phyloP scores from a whole-genome alignment of 768 basidiomycete genomes.

The Podaxis sp. region DNA sequence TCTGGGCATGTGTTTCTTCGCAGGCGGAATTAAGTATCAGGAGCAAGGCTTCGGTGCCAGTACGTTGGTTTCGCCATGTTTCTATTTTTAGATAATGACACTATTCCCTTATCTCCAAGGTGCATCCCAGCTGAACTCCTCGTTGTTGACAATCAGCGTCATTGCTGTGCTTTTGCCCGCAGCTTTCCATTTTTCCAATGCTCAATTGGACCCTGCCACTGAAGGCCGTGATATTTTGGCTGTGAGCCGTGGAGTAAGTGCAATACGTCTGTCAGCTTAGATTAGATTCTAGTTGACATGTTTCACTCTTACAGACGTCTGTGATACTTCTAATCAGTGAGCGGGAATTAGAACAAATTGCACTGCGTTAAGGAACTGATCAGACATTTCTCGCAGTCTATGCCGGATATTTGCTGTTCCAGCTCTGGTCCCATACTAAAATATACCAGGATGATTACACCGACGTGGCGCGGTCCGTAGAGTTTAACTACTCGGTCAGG shows the following conservation, averaged over 20 bases:
- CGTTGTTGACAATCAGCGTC: conserved; percentile 74
- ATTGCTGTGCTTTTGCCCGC: conserved; percentile 78
- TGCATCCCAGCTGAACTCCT: conserved; percentile 71
- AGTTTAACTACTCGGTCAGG: conserved; percentile 33
- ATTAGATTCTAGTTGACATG: neutral
- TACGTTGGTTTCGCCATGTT: conserved; percentile 37
- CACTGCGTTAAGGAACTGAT: neutral
- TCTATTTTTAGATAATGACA: neutral
- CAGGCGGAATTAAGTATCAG: conserved; percentile 73
- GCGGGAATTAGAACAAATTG: conserved; percentile 18
- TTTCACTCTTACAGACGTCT: conserved; percentile 46
- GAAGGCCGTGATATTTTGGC: conserved; percentile 50
- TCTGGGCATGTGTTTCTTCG: conserved; percentile 90
- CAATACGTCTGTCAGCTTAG: neutral
- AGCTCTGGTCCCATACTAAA: conserved; percentile 69
- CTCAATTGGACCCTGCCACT: conserved; percentile 21
- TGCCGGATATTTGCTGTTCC: conserved; percentile 72
- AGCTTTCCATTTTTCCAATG: conserved; percentile 64
- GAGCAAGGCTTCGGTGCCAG: conserved; percentile 79
- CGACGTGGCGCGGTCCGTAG: conserved; percentile 31
- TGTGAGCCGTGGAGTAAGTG: conserved; percentile 72
- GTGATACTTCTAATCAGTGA: conserved; percentile 76
- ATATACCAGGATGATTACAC: conserved; percentile 57
- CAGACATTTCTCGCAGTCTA: conserved; percentile 60
- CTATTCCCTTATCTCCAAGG: conserved; percentile 25